A percentile compares a stretch with the other conserved stretches of the same genome.
Evolutionary conservation across 2,329 filamentous ascomycete genomes (phyloP).

Genomic region (Aspergillus niger): DNA sequence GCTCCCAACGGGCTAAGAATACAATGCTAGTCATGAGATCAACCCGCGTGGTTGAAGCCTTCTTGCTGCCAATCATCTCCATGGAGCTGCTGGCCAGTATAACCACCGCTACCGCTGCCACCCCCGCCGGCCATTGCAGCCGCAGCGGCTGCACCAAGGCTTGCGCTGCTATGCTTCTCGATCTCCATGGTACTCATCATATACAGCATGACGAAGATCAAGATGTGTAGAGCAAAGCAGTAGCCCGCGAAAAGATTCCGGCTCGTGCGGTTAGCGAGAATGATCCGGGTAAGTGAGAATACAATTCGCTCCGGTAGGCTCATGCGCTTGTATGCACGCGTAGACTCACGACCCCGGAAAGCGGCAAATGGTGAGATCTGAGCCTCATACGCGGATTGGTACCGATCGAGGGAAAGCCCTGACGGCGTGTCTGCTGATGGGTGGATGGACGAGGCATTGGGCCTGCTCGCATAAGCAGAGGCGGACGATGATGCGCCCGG

Average conservation of each 20-base stretch:
- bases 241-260: conserved; percentile 93
- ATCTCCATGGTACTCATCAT: conserved; percentile 73
- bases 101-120: conserved; percentile 29
- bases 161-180: conserved; percentile 62
- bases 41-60: conserved; percentile 49
- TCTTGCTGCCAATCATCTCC: conserved; percentile 66
- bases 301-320: conserved; percentile 85
- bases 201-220: conserved; percentile 86
- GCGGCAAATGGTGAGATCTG: conserved; percentile 95
- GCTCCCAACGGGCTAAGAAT: conserved; percentile 6
- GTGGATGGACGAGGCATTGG: conserved; percentile 72
- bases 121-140: conserved; percentile 37
- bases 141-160: conserved; percentile 46
- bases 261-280: conserved; percentile 85
- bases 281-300: conserved; percentile 86
- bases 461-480: conserved; percentile 63
- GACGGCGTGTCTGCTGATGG: conserved; percentile 62
- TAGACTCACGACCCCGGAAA: conserved; percentile 90
- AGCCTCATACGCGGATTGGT: conserved; percentile 89
- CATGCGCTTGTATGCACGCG: conserved; percentile 89
- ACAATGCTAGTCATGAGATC: conserved; percentile 8
- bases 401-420: conserved; percentile 75
- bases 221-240: conserved; percentile 80
- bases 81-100: conserved; percentile 36
- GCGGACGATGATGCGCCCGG: conserved; percentile 63